Conservation (phyloP, 1,284 basidiomycete species). For the Papiliotrema terrestris region DNA sequence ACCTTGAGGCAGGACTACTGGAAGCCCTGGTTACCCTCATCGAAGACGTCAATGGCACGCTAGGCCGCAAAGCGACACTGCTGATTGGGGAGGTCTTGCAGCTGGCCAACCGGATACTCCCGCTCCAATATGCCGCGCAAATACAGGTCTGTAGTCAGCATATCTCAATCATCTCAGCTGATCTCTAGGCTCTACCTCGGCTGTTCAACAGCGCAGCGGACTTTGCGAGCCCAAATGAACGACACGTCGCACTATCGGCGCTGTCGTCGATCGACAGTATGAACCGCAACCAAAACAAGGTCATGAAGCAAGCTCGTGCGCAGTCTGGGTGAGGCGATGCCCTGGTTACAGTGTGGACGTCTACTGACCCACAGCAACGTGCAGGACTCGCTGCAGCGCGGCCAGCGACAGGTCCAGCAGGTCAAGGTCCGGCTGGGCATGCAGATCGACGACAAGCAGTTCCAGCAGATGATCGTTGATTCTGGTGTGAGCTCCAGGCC, state of each 20-base stretch:
- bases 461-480: slow-evolving; percentile 75
- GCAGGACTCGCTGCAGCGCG: slow-evolving; percentile 79
- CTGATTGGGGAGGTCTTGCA: slow-evolving; percentile 89
- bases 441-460: slow-evolving; percentile 89
- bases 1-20: slow-evolving; percentile 80
- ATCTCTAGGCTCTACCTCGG: slow-evolving; percentile 67
- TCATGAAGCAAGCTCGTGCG: slow-evolving; percentile 10
- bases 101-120: slow-evolving; percentile 83
- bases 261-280: slow-evolving; percentile 86
- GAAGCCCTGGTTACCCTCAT: slow-evolving; percentile 81
- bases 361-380: slow-evolving; percentile 1
- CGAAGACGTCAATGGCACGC: slow-evolving; percentile 61
- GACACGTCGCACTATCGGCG: slow-evolving; percentile 78
- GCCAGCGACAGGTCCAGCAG: slow-evolving; percentile 87
- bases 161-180: not conserved
- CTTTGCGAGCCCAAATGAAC: slow-evolving; percentile 60
- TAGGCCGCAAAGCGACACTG: slow-evolving; percentile 82
- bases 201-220: slow-evolving; percentile 78
- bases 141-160: slow-evolving; percentile 61
- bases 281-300: slow-evolving; percentile 66
- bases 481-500: slow-evolving; percentile 60
- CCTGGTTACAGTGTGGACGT: not conserved
- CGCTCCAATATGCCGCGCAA: slow-evolving; percentile 71
- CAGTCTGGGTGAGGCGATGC: slow-evolving; percentile 7
- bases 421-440: slow-evolving; percentile 81